Evolutionary conservation across 1,284 basidiomycete species (phyloP).

Genomic region (Ceratobasidium sp.): DNA sequence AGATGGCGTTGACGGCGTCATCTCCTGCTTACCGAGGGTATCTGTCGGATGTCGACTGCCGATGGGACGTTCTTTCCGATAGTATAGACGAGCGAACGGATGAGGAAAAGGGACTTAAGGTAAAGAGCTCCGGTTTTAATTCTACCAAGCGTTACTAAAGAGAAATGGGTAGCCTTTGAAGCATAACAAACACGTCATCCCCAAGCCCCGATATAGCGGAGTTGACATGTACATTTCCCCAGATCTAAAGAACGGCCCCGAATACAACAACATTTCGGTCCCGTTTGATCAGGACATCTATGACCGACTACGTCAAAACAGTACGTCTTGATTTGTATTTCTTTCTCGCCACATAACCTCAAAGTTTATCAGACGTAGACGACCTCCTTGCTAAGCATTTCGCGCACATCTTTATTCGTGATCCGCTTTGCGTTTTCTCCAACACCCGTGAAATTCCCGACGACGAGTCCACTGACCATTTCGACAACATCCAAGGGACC

Average conservation of each 20-base stretch:
- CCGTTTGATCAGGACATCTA: constrained; percentile 85
- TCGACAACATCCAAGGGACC: constrained; percentile 78
- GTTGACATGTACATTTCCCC: constrained; percentile 92
- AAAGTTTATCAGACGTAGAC: constrained; percentile 77
- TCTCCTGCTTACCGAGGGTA: constrained; percentile 95
- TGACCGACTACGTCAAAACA: constrained; percentile 76
- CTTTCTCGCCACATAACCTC: constrained; percentile 2
- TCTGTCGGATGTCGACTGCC: constrained; percentile 94
- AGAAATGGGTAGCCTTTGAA: constrained; percentile 76
- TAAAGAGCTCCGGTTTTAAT: constrained; percentile 54
- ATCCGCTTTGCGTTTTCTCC: constrained; percentile 94
- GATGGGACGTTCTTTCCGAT: constrained; percentile 99
- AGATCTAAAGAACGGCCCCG: constrained; percentile 86
- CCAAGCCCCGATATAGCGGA: constrained; percentile 96
- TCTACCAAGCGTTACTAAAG: background rate
- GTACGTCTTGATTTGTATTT: constrained; percentile 61
- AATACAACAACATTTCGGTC: constrained; percentile 91
- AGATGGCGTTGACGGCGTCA: constrained; percentile 94
- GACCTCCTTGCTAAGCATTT: constrained; percentile 90
- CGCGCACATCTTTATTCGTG: constrained; percentile 96
- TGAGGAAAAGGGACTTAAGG: constrained; percentile 91
- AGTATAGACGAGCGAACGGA: constrained; percentile 97
- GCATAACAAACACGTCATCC: constrained; percentile 80
- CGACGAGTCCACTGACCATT: constrained; percentile 52
- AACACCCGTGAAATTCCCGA: constrained; percentile 96